Base-by-base conservation (phyloP, 2,329 filamentous ascomycete genomes). In the Arthrobotrys iridis region DNA sequence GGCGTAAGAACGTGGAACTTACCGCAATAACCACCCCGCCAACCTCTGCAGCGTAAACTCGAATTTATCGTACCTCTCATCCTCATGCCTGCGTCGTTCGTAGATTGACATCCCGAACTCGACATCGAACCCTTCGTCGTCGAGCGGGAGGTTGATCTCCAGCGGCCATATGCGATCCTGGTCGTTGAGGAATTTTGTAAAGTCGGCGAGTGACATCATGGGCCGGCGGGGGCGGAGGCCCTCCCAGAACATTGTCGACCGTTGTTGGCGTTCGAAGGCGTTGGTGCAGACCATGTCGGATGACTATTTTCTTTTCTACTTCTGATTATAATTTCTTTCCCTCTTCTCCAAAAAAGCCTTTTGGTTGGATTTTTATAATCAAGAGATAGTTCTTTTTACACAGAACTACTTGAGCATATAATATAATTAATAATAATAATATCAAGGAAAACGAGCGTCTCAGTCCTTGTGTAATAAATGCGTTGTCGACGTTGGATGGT, bases 21-120 rank as follows among this genome's bases (percentile, higher is more conserved):
- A 73, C 68, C 68, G 48, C 43, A 73, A 60, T n/a, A 73, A 46
- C 68, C 68, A 73, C 8, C 68, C 59, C 3, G 68, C 68, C 8
- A 73, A 22, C 22, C 68, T 73, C 10, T 62, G 28, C 59, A 73
- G 43, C n/a, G 68, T 73, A 41, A 73, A 73, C 15, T 65, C 68
- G 37, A 73, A 73, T 41, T 58, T 60, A 15, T 46, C 28, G n/a
- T 50, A 59, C 41, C 48, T 3, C 28, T 72, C 67, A 20, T 64
- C 33, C 30, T 72, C 67, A 22, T 64, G 46, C 4, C 45, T 52
- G 3, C 28, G 30, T 24, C 67, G n/a, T 15, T 58, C 58, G 13
- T 41, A 72, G 3, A 72, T 30, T 0, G 58, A 46, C 26, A 72
- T 52, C 18, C 58, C 58, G 20, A 20, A 18, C 2, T 72, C 58